Base-by-base conservation (phyloP, 2,329 filamentous ascomycete genomes). In the Aschersonia sp. region DNA sequence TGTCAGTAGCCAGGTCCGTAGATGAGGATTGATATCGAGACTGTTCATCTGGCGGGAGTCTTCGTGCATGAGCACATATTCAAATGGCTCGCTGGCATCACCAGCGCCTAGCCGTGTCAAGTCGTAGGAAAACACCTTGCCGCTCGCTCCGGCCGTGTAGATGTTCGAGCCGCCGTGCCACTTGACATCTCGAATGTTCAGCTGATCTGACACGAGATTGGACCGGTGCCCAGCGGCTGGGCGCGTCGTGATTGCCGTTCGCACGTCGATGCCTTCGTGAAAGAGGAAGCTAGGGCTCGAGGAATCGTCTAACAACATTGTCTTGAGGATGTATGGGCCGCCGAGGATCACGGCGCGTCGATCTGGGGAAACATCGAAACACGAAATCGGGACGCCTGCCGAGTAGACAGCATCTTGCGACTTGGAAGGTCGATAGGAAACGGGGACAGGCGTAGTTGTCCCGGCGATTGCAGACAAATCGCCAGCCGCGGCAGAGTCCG, bases 41-140 rank as follows among this genome's bases (percentile, higher is more conserved):
- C 75, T 73, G 53, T 81, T 81, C 53, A 83, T 70, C 63, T 82
- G 78, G 4, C 79, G 72, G 43, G 74, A 72, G 54, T 81, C 78
- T 55, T 82, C 78, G 43, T 73, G 70, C 46, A 70, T 75, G 58
- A 79, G 72, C 35, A 79, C 70, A 35, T 72, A 73, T 40, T 76
- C 76, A 46, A 79, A 60, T 5, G 70, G 69, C 10, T 70, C 61
- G 3, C 40, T n/a, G n/a, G 65, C 61, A 6, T 63, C 62, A 3
- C 66, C 68, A 2, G 66, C 58, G 1, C 71, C 68, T 8, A 76
- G 55, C 22, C 73, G 71, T 41, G 67, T 67, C 14, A 82, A 58
- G 58, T 83, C 77, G 55, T 83, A 83, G 50, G 76, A 68, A 51
- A 81, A 81, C 54, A 83, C 79, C 60, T 78, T 77, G 56, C 79